A percentile compares a stretch with the other conserved stretches of the same genome.
Conservation (phyloP, 2,329 filamentous ascomycete genomes). For the Sporothrix globosa region DNA sequence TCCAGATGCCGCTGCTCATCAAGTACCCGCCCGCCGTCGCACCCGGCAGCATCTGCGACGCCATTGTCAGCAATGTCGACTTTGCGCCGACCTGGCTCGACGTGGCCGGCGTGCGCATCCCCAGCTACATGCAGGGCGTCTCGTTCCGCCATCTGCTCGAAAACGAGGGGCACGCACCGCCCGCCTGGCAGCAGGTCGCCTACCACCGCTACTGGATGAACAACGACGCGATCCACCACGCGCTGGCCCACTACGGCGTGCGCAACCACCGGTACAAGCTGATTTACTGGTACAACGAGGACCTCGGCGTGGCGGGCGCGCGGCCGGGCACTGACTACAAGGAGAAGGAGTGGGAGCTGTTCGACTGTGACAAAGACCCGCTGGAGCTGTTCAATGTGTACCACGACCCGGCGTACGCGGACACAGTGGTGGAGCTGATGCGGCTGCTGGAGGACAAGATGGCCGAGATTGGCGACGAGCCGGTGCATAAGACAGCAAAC, state of each 20-base stretch:
- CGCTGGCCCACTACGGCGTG: slow-evolving; percentile 57
- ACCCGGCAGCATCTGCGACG: slow-evolving; percentile 46
- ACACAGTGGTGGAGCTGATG: not conserved
- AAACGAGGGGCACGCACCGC: not conserved
- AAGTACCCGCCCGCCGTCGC: slow-evolving; percentile 51
- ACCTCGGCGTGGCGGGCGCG: slow-evolving; percentile 51
- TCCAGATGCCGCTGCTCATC: slow-evolving; percentile 60
- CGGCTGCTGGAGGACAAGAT: not conserved
- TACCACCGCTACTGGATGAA: slow-evolving; percentile 59
- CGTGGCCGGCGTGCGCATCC: slow-evolving; percentile 47
- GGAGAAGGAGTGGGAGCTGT: slow-evolving; percentile 58
- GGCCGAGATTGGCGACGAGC: slow-evolving; percentile 13
- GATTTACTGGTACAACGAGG: slow-evolving; percentile 61
- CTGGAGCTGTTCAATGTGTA: slow-evolving; percentile 56
- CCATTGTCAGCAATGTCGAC: slow-evolving; percentile 50
- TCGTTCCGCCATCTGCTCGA: not conserved
- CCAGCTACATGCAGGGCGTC: slow-evolving; percentile 41
- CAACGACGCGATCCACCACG: slow-evolving; percentile 54
- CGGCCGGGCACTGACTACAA: slow-evolving; percentile 43
- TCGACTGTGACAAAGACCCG: slow-evolving; percentile 55
- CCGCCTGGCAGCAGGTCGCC: not conserved
- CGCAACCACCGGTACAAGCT: slow-evolving; percentile 57
- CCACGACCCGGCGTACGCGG: not conserved
- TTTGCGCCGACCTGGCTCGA: slow-evolving; percentile 57
- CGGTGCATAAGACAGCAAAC: not conserved